These are phyloP conservation scores for Ophiostoma piceae DNA, from an alignment of 2,329 filamentous ascomycete genomes.

Conservation along the genomic window DNA sequence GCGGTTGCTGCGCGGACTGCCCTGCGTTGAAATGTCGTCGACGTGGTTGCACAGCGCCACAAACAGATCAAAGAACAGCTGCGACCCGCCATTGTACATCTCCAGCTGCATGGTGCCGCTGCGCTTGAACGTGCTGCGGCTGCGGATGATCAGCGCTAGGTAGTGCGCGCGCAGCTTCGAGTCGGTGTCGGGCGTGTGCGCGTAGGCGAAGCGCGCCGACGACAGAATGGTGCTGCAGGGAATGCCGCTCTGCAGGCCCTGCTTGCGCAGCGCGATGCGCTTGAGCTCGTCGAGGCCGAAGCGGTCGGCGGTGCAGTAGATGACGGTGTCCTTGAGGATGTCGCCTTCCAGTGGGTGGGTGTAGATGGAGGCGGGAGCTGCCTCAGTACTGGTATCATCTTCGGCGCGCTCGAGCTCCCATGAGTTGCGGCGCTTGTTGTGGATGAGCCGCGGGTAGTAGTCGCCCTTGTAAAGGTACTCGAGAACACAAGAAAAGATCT, in stretches of 20 bases:
- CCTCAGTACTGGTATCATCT: constrained; percentile 32
- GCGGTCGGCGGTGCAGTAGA: constrained; percentile 83
- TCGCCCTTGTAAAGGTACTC: constrained; percentile 94
- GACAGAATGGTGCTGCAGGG: constrained; percentile 79
- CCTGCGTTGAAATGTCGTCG: constrained; percentile 58
- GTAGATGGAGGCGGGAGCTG: constrained; percentile 61
- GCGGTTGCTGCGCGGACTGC: constrained; percentile 37
- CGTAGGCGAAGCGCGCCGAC: constrained; percentile 85
- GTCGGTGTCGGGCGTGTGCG: constrained; percentile 81
- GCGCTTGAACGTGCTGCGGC: constrained; percentile 80
- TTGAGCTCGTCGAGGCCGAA: constrained; percentile 82
- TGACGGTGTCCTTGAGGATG: constrained; percentile 80
- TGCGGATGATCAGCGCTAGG: constrained; percentile 84
- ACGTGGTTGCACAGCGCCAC: constrained; percentile 91
- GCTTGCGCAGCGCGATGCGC: constrained; percentile 77
- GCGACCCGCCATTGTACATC: constrained; percentile 78
- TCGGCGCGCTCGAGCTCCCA: constrained; percentile 71
- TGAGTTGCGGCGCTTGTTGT: constrained; percentile 72
- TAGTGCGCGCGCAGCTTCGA: constrained; percentile 90
- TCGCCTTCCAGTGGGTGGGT: constrained; percentile 59
- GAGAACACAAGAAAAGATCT: constrained; percentile 83
- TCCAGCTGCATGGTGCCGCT: constrained; percentile 94
- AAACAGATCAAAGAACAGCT: constrained; percentile 89
- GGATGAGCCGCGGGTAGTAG: constrained; percentile 77
- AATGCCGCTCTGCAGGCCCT: constrained; percentile 79